These are phyloP conservation scores for Candida tallmaniae DNA, from an alignment of 805 yeast species.

Conservation along the genomic window DNA sequence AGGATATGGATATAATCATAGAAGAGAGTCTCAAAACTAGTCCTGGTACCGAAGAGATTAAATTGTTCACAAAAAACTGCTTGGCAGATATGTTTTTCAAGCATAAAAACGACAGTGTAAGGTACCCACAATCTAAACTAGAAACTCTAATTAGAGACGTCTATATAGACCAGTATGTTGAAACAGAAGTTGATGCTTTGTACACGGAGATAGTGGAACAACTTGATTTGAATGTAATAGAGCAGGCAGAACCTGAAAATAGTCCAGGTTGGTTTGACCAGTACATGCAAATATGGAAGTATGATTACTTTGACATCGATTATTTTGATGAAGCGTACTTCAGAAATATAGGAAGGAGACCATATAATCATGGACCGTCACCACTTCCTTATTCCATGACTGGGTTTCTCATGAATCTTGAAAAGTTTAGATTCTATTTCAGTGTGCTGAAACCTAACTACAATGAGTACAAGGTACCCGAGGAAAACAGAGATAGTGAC, in stretches of 20 bases:
- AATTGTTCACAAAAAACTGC: constrained; percentile 2
- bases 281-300: constrained; percentile 18
- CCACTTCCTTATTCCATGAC: too few species aligned
- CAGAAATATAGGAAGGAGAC: constrained; percentile 2
- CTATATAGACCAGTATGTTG: too few species aligned
- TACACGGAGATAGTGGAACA: too few species aligned
- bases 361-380: background rate
- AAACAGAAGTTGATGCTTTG: too few species aligned
- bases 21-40: background rate
- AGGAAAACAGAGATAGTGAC: background rate
- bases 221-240: too few species aligned
- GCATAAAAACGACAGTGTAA: background rate
- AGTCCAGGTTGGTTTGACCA: constrained; percentile 13
- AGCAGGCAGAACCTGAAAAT: too few species aligned
- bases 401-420: constrained; percentile 16
- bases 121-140: background rate
- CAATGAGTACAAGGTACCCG: background rate
- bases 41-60: constrained; percentile 1
- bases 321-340: constrained; percentile 15
- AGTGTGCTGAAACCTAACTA: background rate
- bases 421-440: constrained; percentile 10
- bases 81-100: background rate
- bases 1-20: too few species aligned
- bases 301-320: constrained; percentile 12
- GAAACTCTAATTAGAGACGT: too few species aligned